Conservation (phyloP, 2,329 filamentous ascomycete species). For the Apiospora malaysiana region DNA sequence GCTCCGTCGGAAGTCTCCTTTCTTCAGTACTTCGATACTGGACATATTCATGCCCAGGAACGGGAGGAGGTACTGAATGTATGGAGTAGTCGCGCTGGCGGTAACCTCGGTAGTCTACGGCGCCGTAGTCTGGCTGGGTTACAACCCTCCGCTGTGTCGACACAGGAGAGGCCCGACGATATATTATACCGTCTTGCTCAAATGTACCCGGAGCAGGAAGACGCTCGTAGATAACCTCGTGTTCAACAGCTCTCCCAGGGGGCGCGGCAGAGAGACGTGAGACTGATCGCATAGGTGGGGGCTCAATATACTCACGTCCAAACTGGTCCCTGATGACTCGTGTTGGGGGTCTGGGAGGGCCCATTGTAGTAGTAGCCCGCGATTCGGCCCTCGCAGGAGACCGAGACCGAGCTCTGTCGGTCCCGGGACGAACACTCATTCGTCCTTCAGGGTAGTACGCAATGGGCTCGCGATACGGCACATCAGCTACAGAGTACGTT, state of each 20-base stretch:
- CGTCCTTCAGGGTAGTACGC: conserved; percentile 54
- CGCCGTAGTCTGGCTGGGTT: conserved; percentile 65
- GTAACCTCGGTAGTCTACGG: conserved; percentile 59
- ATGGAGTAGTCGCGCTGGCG: conserved; percentile 64
- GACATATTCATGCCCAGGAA: conserved; percentile 52
- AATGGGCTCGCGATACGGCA: conserved; percentile 47
- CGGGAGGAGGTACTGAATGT: conserved; percentile 51
- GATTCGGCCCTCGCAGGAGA: conserved; percentile 53
- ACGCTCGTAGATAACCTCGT: conserved; percentile 71
- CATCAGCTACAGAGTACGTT: conserved; percentile 50
- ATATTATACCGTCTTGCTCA: conserved; percentile 57
- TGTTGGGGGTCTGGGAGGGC: conserved; percentile 59
- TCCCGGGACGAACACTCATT: conserved; percentile 55
- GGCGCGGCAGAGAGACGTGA: conserved; percentile 59
- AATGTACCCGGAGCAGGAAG: conserved; percentile 54
- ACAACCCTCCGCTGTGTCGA: conserved; percentile 62
- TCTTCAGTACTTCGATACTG: conserved; percentile 51
- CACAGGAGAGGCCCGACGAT: conserved; percentile 57
- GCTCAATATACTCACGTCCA: conserved; percentile 78
- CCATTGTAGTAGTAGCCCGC: conserved; percentile 53
- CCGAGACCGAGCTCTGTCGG: conserved; percentile 54
- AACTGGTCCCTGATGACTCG: conserved; percentile 82
- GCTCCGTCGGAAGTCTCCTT: conserved; percentile 50
- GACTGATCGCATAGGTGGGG: conserved; percentile 48
- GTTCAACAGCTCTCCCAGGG: conserved; percentile 49